Base-by-base conservation (phyloP, 2,329 filamentous ascomycete species). In the Aspergillus pseudoterreus region DNA sequence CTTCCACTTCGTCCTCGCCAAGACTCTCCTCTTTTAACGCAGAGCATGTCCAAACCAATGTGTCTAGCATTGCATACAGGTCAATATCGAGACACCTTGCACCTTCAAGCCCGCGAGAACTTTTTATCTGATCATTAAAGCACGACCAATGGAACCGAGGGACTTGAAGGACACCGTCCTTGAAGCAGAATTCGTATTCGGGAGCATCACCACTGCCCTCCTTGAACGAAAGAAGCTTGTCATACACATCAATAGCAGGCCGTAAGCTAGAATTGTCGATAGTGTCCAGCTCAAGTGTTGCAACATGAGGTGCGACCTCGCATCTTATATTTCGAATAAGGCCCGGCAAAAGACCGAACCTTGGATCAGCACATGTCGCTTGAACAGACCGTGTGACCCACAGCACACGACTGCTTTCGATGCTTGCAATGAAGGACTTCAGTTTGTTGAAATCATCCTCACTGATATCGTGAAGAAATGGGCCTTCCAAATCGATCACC, bases 1-100 rank as follows among this genome's bases (percentile, higher is more conserved):
- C 57, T 15, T 71, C 68, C 24, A 72, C 54, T 2, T 67, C 50
- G 15, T 64, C 54, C 2, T 53, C 45, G 6, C 15, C 22, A 4
- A 59, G 17, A 9, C 9, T n/a, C 15, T 15, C n/a, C n/a, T 39
- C 32, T 2, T 30, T 9, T n/a, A 52, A 19, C 21, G 15, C 38
- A 24, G 36, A 38, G 12, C 33, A 50, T 4, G 47, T 48, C 54
- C 54, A 57, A 10, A 35, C 43, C 2, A 56, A 15, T 0, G 54
- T 46, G 24, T 50, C 52, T 2, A 56, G 33, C n/a, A 51, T 48
- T 14, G 51, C 51, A 9, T 50, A 56, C 8, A 48, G 14, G 8
- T 12, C 51, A 38, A 56, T 54, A 19, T 54, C 51, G 1, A 56
- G 27, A 3, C 35, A 24, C 12, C 36, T 47, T 9, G 51, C n/a